A percentile compares a stretch with the other conserved stretches of the same genome.
Conservation (phyloP, 148 eudicot species). For the Nyssa sinensis region DNA sequence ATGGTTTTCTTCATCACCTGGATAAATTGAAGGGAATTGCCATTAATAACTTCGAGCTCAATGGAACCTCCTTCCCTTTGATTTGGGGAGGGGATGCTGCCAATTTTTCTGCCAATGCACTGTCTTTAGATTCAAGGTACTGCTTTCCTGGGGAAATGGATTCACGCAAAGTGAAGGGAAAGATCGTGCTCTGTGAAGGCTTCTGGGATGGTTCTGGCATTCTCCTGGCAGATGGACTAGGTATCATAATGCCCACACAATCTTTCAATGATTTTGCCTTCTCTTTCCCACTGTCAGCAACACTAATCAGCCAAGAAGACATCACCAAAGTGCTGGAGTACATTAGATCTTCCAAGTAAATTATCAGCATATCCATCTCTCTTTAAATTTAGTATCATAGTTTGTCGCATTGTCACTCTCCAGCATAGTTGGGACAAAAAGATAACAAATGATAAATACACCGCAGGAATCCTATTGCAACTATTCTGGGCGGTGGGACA, state of each 20-base stretch:
- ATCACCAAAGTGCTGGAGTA: background rate
- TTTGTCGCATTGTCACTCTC: background rate
- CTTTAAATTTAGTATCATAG: background rate
- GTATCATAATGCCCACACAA: background rate
- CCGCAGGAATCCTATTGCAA: background rate
- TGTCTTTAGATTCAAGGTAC: background rate
- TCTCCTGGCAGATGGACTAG: background rate
- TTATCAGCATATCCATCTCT: background rate
- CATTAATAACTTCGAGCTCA: constrained; percentile 8
- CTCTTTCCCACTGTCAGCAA: background rate
- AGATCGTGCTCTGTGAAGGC: background rate
- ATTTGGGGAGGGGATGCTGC: background rate
- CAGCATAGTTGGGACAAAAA: no score
- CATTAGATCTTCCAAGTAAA: background rate
- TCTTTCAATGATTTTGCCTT: background rate
- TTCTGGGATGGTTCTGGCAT: background rate
- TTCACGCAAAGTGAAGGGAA: background rate
- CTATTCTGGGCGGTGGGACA: background rate
- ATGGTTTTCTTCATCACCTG: no score
- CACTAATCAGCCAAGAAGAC: background rate
- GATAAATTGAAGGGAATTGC: background rate
- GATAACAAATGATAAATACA: background rate
- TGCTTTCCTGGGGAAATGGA: background rate
- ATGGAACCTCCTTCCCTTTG: background rate
- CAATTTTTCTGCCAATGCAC: background rate